Conservation (phyloP, 164 flowering plant species). For the Protea cynaroides region DNA sequence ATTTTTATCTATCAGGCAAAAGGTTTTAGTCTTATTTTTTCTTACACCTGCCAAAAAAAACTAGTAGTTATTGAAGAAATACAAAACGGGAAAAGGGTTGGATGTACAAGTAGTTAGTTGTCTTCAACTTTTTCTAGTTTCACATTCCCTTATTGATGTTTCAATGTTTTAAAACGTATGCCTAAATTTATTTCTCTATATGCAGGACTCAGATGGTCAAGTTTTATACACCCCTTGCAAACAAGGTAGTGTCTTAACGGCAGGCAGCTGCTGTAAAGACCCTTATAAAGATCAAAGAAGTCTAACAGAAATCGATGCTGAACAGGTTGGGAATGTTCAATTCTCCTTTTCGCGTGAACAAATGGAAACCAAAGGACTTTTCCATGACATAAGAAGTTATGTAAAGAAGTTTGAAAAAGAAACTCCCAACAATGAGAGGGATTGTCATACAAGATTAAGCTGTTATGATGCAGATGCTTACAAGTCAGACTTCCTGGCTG, state of each 20-base stretch:
- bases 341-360: slow-evolving; percentile 32
- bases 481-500: slow-evolving; percentile 14
- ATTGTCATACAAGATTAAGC: slow-evolving; percentile 11
- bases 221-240: slow-evolving; percentile 8
- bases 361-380: slow-evolving; percentile 14
- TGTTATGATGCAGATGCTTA: slow-evolving; percentile 33
- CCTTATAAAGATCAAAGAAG: slow-evolving; percentile 1
- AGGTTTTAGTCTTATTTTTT: too few species aligned
- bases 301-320: slow-evolving; percentile 3
- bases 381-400: slow-evolving; percentile 32
- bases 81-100: too few species aligned
- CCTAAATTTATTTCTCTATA: not conserved
- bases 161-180: not conserved
- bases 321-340: slow-evolving; percentile 14
- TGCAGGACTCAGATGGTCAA: slow-evolving; percentile 27
- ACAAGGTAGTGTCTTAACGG: slow-evolving; percentile 16
- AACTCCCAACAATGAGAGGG: slow-evolving; percentile 13
- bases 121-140: too few species aligned
- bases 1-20: too few species aligned
- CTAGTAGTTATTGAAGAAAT: too few species aligned
- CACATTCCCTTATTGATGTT: not conserved
- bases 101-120: too few species aligned
- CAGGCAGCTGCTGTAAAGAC: slow-evolving; percentile 18
- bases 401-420: slow-evolving; percentile 37
- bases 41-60: too few species aligned